A percentile compares a stretch with the other conserved stretches of the same genome.
Conservation (phyloP, 352 stramenopile species). For the Pythium chondricola region DNA sequence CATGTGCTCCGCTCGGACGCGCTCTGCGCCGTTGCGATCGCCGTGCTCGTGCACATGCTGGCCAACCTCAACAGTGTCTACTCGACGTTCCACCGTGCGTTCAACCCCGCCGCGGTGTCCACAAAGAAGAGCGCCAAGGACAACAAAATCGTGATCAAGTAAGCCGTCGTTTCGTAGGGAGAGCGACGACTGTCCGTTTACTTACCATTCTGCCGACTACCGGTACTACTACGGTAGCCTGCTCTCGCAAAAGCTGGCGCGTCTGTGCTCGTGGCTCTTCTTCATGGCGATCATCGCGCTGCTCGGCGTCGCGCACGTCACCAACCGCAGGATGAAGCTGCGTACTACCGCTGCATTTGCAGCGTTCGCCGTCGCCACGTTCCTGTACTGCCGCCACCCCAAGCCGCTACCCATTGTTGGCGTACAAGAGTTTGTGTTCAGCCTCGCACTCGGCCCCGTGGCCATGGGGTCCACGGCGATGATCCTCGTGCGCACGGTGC, state of each 20-base stretch:
- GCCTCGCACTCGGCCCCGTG: conserved; percentile 40
- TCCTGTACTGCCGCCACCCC: conserved; percentile 52
- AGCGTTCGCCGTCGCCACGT: conserved; percentile 27
- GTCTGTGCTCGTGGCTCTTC: conserved; percentile 59
- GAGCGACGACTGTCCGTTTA: neutral
- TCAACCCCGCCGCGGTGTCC: conserved; percentile 28
- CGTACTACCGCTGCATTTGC: conserved; percentile 22
- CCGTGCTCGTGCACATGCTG: conserved; percentile 57
- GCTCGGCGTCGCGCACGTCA: conserved; percentile 30
- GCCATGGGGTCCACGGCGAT: conserved; percentile 44
- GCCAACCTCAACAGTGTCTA: conserved; percentile 70
- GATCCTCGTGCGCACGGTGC: conserved; percentile 40
- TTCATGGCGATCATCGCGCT: conserved; percentile 37
- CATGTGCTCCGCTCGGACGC: conserved; percentile 36
- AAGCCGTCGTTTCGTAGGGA: neutral
- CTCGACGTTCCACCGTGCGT: conserved; percentile 59
- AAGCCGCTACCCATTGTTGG: conserved; percentile 33
- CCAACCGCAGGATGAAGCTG: conserved; percentile 27
- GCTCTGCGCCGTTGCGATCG: conserved; percentile 29
- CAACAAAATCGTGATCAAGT: conserved; percentile 70
- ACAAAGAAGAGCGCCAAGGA: conserved; percentile 21
- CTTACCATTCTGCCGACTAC: conserved; percentile 1
- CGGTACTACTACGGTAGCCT: conserved; percentile 27
- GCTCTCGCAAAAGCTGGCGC: conserved; percentile 64
- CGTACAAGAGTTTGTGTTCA: conserved; percentile 45